Base-by-base conservation (phyloP, 331 rosid species). In the Prunus yedoensis region DNA sequence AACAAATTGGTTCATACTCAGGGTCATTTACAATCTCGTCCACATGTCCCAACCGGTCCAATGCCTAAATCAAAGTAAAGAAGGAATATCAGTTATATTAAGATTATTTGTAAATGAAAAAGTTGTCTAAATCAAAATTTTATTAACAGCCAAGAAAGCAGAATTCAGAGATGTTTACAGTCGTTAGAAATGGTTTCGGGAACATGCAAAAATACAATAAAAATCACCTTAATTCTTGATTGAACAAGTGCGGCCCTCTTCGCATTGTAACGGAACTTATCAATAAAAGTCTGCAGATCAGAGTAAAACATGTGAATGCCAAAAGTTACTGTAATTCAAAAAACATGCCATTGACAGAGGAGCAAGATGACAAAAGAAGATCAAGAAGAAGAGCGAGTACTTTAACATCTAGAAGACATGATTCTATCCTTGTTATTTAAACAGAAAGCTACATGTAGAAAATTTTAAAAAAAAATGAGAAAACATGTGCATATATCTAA, bases 181-280 rank as follows among this genome's bases (percentile, higher is more conserved):
- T 16, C 43, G 4, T 21, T 10, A 49, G 69, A 41, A 45, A 58
- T 63, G 75, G 21, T 57, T 80, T 51, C 41, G 68, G 72, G 66
- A 27, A 28, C 21, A 47, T 43, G 41, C 52, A 74, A 70, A 76
- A 61, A n/a, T 60, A 71, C 38, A 66, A 75, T 21, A 68, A 76
- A 75, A 65, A 20, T 67, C 83, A 95, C 99, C 97, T 95, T 95
- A 87, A 95, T 95, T 90, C 99, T 95, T 50, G 99, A 95, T 81
- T 95, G 99, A 81, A 95, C 99, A 74, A 95, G 99, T 20, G 99
- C 90, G 14, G 99, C 97, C 82, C 99, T 92, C 89, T 95, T 95
- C 14, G 97, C 99, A 87, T 95, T 95, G 82, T 88, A 95, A 7
- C 97, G 97, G 68, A 95, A 95, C 92, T 95, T 95, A 81, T 95